phyloP scores from a whole-genome alignment of 352 stramenopile genomes.

The Thalassiosira sp. region DNA sequence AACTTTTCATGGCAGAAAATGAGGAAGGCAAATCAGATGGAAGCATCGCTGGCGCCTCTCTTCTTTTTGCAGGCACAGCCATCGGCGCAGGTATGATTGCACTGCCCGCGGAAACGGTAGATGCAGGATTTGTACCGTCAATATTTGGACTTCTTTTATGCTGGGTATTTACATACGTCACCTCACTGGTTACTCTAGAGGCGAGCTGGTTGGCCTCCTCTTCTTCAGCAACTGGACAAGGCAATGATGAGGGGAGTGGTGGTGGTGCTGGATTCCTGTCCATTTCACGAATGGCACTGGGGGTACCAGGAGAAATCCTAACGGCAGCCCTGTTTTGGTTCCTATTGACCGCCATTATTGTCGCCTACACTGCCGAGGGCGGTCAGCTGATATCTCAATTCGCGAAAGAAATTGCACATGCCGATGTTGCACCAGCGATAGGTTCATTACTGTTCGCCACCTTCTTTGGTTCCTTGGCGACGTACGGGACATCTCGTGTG shows the following conservation, averaged over 20 bases:
- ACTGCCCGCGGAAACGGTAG: conserved; percentile 67
- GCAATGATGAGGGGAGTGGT: conserved; percentile 19
- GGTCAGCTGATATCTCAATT: conserved; percentile 57
- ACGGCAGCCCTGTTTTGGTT: conserved; percentile 78
- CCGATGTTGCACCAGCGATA: conserved; percentile 19
- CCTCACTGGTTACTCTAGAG: conserved; percentile 76
- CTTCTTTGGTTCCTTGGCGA: conserved; percentile 56
- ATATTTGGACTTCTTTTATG: conserved; percentile 56
- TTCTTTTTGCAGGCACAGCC: conserved; percentile 63
- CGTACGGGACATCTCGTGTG: conserved; percentile 49
- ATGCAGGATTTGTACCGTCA: conserved; percentile 66
- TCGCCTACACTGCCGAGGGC: conserved; percentile 77
- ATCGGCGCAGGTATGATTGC: conserved; percentile 76
- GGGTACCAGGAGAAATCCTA: conserved; percentile 46
- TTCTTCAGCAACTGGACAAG: conserved; percentile 1
- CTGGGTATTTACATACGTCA: conserved; percentile 76
- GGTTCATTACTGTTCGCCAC: conserved; percentile 57
- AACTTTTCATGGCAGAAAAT: conserved; percentile 2
- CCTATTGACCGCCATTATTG: conserved; percentile 77
- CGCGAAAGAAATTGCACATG: conserved; percentile 33
- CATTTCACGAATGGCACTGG: conserved; percentile 47
- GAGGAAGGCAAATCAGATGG: conserved; percentile 8
- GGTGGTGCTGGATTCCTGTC: conserved; percentile 49
- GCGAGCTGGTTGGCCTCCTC: conserved; percentile 58
- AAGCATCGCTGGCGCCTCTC: conserved; percentile 52